Evolutionary conservation across 2,329 filamentous ascomycete species (phyloP).

Genomic region (Cladosporium sp.): DNA sequence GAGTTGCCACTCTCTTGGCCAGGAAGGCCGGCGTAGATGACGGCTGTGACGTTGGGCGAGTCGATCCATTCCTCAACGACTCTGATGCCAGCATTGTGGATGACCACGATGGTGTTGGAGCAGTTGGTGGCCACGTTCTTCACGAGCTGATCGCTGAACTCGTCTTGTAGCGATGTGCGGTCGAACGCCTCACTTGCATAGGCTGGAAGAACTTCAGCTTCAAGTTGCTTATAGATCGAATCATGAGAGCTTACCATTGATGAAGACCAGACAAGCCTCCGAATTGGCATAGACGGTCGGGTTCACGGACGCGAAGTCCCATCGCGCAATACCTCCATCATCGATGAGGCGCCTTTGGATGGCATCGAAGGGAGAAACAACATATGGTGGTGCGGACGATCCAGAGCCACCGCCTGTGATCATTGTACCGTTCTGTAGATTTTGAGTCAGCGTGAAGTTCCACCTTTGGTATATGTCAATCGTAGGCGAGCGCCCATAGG

Average conservation of each 20-base stretch:
- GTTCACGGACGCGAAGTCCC: conserved; percentile 28
- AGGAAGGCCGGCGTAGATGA: conserved; percentile 39
- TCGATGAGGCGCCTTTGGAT: conserved; percentile 31
- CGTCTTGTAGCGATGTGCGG: conserved; percentile 39
- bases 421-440: conserved; percentile 37
- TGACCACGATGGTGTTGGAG: conserved; percentile 39
- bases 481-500: too few species aligned
- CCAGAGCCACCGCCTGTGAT: conserved; percentile 39
- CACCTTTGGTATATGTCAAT: too few species aligned
- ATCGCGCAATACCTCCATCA: conserved; percentile 23
- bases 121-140: conserved; percentile 32
- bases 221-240: too few species aligned
- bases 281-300: conserved; percentile 4
- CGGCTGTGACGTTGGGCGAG: conserved; percentile 40
- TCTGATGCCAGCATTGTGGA: conserved; percentile 40
- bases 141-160: conserved; percentile 40
- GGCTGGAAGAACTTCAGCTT: conserved; percentile 2
- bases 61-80: conserved; percentile 37
- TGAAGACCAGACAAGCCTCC: conserved; percentile 51
- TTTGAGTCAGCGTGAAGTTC: background rate
- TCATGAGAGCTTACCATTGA: conserved; percentile 43
- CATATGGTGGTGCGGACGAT: conserved; percentile 34
- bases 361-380: conserved; percentile 40
- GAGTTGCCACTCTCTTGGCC: conserved; percentile 40
- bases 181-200: conserved; percentile 45